Base-by-base conservation (phyloP, 106 monocot genomes). In the Allium sativum region DNA sequence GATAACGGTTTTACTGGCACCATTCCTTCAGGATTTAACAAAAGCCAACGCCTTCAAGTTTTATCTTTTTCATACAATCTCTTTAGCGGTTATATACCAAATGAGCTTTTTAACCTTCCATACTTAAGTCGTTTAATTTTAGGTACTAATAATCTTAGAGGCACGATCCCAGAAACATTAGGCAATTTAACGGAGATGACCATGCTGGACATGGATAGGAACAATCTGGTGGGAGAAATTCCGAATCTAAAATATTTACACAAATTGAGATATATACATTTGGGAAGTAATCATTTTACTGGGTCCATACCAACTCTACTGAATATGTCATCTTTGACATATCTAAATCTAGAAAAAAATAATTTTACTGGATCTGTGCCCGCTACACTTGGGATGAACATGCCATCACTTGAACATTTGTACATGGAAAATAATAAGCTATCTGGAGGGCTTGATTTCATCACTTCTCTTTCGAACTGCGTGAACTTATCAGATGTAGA, bases 71-170 rank as follows among this genome's bases (percentile, higher is more conserved):
- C 65, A n/a, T 0, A 4, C 14, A 66, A 66, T 17, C 14, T 42
- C 7, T 66, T 66, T 48, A 53, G n/a, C 14, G 65, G 65, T 53
- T 17, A 21, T 17, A 53, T 66, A 41, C 65, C 65, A 11, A 14
- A 4, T 10, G 65, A 53, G 53, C 52, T 66, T 0, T 41, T 21
- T 4, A 66, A 10, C 18, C 42, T 66, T 16, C 17, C 20, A 4
- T 5, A 52, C 16, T 53, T 66, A n/a, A 43, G 0, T 4, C 12
- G 2, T 53, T 9, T 66, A n/a, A 1, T 10, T 43, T 53, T 66
- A 3, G 65, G 52, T 0, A 6, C 0, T 2, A 65, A 65, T 52
- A 4, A 65, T 4, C 65, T 65, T 16, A 65, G 52, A 3, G 65
- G 65, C 3, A 40, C 19, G 1, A 65, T 65, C 21, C 65, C 65